phyloP scores from a whole-genome alignment of 495 filamentous ascomycete genomes.

The Penicillium flavigenum region DNA sequence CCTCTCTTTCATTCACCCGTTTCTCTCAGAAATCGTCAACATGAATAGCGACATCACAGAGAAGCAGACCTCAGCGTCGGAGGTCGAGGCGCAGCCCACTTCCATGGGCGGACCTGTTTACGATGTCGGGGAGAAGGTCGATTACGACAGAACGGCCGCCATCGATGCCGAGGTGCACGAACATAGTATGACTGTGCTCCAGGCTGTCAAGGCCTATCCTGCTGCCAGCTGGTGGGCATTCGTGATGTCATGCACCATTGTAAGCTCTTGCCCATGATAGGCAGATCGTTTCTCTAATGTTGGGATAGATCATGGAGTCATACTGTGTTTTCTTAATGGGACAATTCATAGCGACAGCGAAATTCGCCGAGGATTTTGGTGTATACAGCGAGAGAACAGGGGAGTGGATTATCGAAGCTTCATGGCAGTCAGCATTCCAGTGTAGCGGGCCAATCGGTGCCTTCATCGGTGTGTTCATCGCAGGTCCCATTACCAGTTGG shows the following conservation, averaged over 20 bases:
- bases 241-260: slow-evolving; percentile 53
- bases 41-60: slow-evolving; percentile 43
- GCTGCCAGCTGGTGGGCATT: slow-evolving; percentile 52
- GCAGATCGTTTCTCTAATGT: slow-evolving; percentile 29
- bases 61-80: slow-evolving; percentile 38
- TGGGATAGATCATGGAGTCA: slow-evolving; percentile 47
- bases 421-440: slow-evolving; percentile 49
- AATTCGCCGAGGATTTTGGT: slow-evolving; percentile 38
- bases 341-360: slow-evolving; percentile 42
- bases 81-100: slow-evolving; percentile 40
- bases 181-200: slow-evolving; percentile 48
- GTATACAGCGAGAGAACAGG: slow-evolving; percentile 19
- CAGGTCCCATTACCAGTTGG: slow-evolving; percentile 45
- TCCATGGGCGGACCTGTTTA: slow-evolving; percentile 36
- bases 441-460: slow-evolving; percentile 43
- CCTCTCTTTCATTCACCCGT: slow-evolving; percentile 29
- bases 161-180: slow-evolving; percentile 47
- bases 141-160: slow-evolving; percentile 47
- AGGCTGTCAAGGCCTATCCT: slow-evolving; percentile 49
- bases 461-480: slow-evolving; percentile 45
- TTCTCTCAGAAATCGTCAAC: slow-evolving; percentile 35
- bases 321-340: slow-evolving; percentile 47
- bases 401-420: slow-evolving; percentile 32
- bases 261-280: slow-evolving; percentile 34
- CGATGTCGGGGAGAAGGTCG: slow-evolving; percentile 46